These are phyloP conservation scores for Pestalotiopsis sp. DNA, from an alignment of 2,329 filamentous ascomycete genomes.

Conservation along the genomic window DNA sequence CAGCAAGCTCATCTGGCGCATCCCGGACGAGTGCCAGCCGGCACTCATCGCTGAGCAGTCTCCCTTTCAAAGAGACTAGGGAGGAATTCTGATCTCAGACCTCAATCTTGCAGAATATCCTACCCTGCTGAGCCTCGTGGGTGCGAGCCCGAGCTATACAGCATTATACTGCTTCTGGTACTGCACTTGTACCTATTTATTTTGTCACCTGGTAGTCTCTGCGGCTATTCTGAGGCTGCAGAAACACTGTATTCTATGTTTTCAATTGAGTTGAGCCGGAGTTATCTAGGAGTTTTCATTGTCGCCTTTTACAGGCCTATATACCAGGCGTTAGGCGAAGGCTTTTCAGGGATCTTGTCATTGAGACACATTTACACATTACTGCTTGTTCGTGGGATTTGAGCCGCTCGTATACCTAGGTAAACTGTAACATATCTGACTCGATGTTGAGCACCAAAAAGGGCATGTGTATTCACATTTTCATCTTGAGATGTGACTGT, in stretches of 20 bases:
- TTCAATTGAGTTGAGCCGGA: background rate
- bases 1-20: constrained; percentile 11
- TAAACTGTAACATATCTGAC: background rate
- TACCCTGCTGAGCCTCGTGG: background rate
- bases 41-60: constrained; percentile 28
- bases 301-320: background rate
- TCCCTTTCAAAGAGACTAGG: constrained; percentile 17
- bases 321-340: background rate
- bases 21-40: constrained; percentile 26
- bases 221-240: background rate
- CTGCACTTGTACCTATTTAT: background rate
- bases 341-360: background rate
- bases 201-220: background rate
- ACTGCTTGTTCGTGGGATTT: too few species aligned
- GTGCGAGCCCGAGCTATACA: background rate
- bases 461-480: too few species aligned
- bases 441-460: background rate
- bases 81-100: constrained; percentile 1
- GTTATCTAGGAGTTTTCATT: background rate
- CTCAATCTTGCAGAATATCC: background rate
- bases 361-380: background rate
- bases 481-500: background rate
- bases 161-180: background rate
- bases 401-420: background rate
- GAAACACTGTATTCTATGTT: background rate